phyloP scores from a whole-genome alignment of 352 stramenopile species.

The Aphanomyces cochlioides region DNA sequence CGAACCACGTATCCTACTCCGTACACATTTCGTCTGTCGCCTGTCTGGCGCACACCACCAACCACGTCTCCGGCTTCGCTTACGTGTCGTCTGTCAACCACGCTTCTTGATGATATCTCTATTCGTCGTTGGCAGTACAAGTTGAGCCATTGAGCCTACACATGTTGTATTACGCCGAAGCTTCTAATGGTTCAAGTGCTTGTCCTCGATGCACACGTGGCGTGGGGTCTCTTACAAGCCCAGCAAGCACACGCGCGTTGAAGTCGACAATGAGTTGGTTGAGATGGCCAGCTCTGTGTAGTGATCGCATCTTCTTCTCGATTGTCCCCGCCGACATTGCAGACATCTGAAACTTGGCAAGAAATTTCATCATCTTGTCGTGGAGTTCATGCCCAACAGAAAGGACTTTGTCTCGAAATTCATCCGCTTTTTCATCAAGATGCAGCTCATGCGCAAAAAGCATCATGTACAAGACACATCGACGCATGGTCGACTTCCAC shows the following conservation, averaged over 20 bases:
- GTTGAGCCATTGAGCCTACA: too few species aligned
- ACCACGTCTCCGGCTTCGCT: too few species aligned
- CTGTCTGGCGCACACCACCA: too few species aligned
- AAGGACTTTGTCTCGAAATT: neutral
- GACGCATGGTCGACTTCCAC: slow-evolving; percentile 1
- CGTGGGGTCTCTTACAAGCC: neutral
- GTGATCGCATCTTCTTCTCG: neutral
- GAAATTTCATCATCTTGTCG: neutral
- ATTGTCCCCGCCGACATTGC: neutral
- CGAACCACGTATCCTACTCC: too few species aligned
- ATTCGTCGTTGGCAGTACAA: too few species aligned
- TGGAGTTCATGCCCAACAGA: neutral
- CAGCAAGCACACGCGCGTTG: neutral
- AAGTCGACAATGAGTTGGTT: neutral
- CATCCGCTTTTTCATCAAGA: neutral
- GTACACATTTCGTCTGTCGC: too few species aligned
- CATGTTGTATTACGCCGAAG: too few species aligned
- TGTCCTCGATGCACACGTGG: neutral
- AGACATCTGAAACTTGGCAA: neutral
- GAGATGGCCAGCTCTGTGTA: neutral
- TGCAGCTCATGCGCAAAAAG: neutral
- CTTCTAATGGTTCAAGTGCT: too few species aligned
- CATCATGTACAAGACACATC: neutral
- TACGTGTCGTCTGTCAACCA: too few species aligned
- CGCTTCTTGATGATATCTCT: too few species aligned